Conservation (phyloP, 805 yeast species). For the Candida corydali region DNA sequence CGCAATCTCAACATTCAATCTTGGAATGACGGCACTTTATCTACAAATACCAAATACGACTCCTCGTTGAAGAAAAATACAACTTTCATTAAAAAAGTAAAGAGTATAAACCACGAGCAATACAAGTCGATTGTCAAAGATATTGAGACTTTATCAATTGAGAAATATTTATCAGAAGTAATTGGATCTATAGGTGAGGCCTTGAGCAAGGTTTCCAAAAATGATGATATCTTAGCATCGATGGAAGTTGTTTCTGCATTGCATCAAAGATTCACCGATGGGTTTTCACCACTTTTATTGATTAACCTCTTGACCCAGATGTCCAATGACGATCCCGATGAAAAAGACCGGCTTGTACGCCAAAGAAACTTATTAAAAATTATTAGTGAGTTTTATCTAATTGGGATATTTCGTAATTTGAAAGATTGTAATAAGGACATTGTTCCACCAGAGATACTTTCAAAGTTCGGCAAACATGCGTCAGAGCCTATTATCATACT, state of each 20-base stretch:
- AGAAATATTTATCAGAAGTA: constrained; percentile 72
- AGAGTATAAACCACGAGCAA: constrained; percentile 53
- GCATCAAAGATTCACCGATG: constrained; percentile 65
- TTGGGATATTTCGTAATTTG: constrained; percentile 50
- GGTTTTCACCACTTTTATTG: constrained; percentile 50
- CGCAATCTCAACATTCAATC: constrained; percentile 43
- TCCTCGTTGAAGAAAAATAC: constrained; percentile 79
- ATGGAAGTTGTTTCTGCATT: constrained; percentile 65
- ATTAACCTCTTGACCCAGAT: constrained; percentile 40
- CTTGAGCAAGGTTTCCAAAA: constrained; percentile 45
- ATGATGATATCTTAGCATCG: constrained; percentile 58
- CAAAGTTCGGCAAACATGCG: constrained; percentile 20
- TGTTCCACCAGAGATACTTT: constrained; percentile 41
- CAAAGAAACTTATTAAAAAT: constrained; percentile 48
- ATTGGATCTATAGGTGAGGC: constrained; percentile 62
- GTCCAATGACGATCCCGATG: constrained; percentile 37
- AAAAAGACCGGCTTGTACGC: constrained; percentile 36
- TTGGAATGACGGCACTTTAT: constrained; percentile 45
- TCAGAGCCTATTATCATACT: constrained; percentile 20
- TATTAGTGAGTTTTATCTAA: constrained; percentile 53
- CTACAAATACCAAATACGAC: constrained; percentile 44
- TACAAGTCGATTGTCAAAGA: constrained; percentile 51
- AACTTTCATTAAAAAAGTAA: constrained; percentile 69
- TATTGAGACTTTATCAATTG: constrained; percentile 57
- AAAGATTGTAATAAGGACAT: constrained; percentile 38